Percentiles rank a stretch among this genome's conserved stretches.
These are phyloP conservation scores for Capsella rubella DNA, from an alignment of 441 rosid genomes.

Conservation along the genomic window DNA sequence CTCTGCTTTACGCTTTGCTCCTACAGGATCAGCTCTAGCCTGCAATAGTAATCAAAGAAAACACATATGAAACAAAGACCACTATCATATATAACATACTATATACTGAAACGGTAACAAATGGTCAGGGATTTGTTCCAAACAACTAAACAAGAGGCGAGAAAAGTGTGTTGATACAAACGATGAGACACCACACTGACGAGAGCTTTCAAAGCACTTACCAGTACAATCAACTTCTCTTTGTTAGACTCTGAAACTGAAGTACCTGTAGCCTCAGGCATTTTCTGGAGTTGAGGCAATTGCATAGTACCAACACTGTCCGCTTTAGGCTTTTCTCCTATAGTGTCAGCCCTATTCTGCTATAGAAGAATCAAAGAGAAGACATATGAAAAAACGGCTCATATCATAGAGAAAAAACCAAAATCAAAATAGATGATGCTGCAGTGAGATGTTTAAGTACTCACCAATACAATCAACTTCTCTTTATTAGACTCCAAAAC, in stretches of 20 bases:
- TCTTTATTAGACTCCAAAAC: slow-evolving; percentile 37
- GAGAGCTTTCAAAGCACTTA: slow-evolving; percentile 23
- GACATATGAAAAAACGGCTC: neutral
- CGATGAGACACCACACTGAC: neutral
- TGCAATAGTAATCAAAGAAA: slow-evolving; percentile 47
- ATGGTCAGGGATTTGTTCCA: neutral
- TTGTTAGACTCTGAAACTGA: slow-evolving; percentile 34
- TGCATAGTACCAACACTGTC: neutral
- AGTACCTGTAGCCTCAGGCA: neutral
- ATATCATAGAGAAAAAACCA: too few relatives aligned
- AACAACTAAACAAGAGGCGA: neutral
- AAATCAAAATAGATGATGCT: neutral
- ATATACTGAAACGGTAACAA: neutral
- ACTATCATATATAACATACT: neutral
- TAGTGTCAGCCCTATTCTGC: neutral
- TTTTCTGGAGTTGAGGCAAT: slow-evolving; percentile 4
- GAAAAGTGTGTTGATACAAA: neutral
- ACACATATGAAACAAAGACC: slow-evolving; percentile 28
- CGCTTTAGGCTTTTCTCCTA: neutral
- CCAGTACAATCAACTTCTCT: slow-evolving; percentile 52
- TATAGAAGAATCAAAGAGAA: neutral
- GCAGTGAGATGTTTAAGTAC: neutral
- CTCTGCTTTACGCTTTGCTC: slow-evolving; percentile 52
- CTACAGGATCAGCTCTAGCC: slow-evolving; percentile 58
- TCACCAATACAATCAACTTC: slow-evolving; percentile 52